These are phyloP conservation scores for Ophiocordyceps sinensis DNA, from an alignment of 2,329 filamentous ascomycete species.

Conservation along the genomic window DNA sequence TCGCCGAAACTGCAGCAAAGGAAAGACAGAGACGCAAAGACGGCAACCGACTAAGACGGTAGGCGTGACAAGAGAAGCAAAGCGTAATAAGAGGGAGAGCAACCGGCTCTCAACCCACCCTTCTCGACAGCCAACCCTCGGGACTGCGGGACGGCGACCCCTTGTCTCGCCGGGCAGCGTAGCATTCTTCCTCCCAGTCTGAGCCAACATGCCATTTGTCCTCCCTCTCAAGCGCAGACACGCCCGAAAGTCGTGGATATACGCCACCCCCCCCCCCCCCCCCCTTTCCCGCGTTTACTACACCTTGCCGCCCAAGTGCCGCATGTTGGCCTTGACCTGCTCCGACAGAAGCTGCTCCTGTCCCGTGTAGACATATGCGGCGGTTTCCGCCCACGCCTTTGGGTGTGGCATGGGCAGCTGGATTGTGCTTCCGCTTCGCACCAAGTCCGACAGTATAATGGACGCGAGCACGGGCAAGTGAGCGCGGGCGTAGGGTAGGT, in stretches of 20 bases:
- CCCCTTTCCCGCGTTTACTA: constrained; percentile 6
- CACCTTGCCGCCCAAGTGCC: constrained; percentile 37
- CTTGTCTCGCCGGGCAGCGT: no score
- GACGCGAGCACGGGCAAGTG: constrained; percentile 37
- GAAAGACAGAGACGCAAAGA: no score
- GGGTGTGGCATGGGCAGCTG: constrained; percentile 45
- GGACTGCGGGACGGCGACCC: no score
- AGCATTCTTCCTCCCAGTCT: no score
- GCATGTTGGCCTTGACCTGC: constrained; percentile 35
- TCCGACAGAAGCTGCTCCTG: constrained; percentile 27
- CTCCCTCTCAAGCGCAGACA: background rate
- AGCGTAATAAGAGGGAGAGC: no score
- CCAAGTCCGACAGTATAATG: constrained; percentile 37
- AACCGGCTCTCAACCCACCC: no score
- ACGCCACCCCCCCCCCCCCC: background rate
- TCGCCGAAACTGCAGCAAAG: no score
- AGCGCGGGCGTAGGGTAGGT: constrained; percentile 15
- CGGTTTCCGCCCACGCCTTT: constrained; percentile 38
- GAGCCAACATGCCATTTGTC: no score
- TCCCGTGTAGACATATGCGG: constrained; percentile 40
- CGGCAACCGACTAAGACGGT: no score
- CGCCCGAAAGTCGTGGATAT: background rate
- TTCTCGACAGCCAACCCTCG: no score
- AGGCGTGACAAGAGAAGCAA: no score
- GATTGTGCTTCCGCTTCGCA: constrained; percentile 36